Evolutionary conservation across 176 grass and related monocot species (phyloP), one percentile per base, ranked within the genome.

Genomic region (Hyparrhenia diplandra): DNA sequence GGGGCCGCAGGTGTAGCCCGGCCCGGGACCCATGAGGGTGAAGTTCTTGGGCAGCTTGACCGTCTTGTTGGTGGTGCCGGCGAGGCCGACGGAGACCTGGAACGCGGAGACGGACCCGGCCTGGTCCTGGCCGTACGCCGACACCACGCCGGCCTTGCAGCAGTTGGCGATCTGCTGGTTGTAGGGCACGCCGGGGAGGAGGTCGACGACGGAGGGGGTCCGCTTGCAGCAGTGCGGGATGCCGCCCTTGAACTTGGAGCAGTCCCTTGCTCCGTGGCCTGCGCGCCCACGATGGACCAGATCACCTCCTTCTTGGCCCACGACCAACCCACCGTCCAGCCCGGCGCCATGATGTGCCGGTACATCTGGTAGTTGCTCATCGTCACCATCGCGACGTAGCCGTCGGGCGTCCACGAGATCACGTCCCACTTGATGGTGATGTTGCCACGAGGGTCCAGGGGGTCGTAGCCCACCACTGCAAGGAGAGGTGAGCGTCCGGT

Each of bases 251-350:
- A 98, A 98, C 86, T 95, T 98, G 70, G 92, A 95, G 88, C 96
- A 95, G 84, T 99, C 96, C 96, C 96, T 60, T 99, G 92, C 61
- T 99, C 92, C 1, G 92, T 93, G 1, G 92, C 79, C 71, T 95
- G 96, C 0, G 96, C 92, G 1, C 96, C 96, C 1, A 99, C 88
- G 79, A 99, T 99, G 42, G 96, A 99, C 96, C 96, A 99, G 66
- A 99, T 99, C 54, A 99, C 96, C 87, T 99, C 92, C 41, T 98
- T 98, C 88, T 99, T 99, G 0, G 92, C 90, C 96, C 96, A 99
- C 5, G 88, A 84, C 96, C 96, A 98, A 0, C 90, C 88, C 28
- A 95, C 18, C 6, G 90, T 93, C 96, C 96, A 99, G 1, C 96
- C 90, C 0, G 96, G 92, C 14, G 25, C 76, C 88, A 91, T 82